These are phyloP conservation scores for Akanthomyces lecanii DNA, from an alignment of 2,329 filamentous ascomycete species.

Conservation along the genomic window DNA sequence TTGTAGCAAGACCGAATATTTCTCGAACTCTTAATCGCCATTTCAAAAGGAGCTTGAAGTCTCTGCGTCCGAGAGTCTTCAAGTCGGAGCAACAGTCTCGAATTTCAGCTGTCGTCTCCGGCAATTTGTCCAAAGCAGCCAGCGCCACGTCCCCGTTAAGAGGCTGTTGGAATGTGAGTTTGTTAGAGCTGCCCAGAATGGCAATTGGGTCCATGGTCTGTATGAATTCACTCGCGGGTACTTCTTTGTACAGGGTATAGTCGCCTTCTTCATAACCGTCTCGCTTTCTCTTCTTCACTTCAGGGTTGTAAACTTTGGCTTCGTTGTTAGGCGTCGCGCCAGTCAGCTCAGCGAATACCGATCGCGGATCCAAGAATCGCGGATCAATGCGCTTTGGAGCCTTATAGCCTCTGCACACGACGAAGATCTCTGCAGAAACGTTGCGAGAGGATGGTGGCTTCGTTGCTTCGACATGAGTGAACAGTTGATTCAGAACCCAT, in stretches of 20 bases:
- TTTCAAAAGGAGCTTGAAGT: constrained; percentile 83
- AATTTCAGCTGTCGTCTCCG: constrained; percentile 82
- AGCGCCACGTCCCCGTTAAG: constrained; percentile 79
- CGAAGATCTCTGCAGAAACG: constrained; percentile 97
- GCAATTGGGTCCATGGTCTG: constrained; percentile 90
- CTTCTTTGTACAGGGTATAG: constrained; percentile 86
- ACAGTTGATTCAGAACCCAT: constrained; percentile 97
- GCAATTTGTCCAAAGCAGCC: constrained; percentile 77
- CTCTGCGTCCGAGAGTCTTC: constrained; percentile 86
- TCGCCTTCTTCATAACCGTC: constrained; percentile 98
- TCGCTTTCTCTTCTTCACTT: constrained; percentile 94
- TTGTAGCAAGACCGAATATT: constrained; percentile 79
- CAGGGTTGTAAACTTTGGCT: constrained; percentile 96
- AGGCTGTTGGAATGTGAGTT: constrained; percentile 76
- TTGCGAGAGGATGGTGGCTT: constrained; percentile 95
- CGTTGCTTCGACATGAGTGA: constrained; percentile 91
- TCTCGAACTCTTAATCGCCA: constrained; percentile 90
- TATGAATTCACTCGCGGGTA: constrained; percentile 86
- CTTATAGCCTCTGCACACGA: constrained; percentile 93
- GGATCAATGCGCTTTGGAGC: constrained; percentile 91
- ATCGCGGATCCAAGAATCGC: constrained; percentile 81
- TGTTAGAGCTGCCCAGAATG: constrained; percentile 82
- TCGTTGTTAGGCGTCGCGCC: constrained; percentile 89
- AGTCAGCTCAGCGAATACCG: constrained; percentile 89
- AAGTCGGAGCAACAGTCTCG: constrained; percentile 74